Evolutionary conservation across 257 asterid species (phyloP).

Genomic region (Solanum chilense): DNA sequence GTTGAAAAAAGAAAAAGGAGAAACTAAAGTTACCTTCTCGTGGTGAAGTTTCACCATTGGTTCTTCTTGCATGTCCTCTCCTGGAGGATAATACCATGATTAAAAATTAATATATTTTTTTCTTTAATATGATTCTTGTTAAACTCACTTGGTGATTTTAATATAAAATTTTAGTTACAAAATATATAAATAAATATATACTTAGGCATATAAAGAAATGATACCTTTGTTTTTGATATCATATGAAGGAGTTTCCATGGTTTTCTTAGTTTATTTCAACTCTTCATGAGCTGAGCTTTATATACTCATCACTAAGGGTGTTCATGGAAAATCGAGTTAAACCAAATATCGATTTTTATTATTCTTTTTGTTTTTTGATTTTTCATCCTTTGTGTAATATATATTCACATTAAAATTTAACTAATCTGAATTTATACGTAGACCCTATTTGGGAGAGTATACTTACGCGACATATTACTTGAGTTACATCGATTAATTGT

Average conservation of each 20-base stretch:
- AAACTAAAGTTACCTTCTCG: not conserved
- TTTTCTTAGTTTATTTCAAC: not conserved
- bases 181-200: not conserved
- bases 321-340: not conserved
- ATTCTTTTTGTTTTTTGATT: not conserved
- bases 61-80: not conserved
- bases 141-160: not conserved
- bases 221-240: not conserved
- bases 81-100: not conserved
- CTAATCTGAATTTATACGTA: too few relatives aligned
- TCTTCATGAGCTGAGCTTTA: not conserved
- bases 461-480: not conserved
- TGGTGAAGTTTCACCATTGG: not conserved
- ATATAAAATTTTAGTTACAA: not conserved
- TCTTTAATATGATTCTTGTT: not conserved
- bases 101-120: not conserved
- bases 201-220: not conserved
- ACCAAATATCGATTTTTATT: not conserved
- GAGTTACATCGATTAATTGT: not conserved
- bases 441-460: not conserved
- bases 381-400: fast-evolving
- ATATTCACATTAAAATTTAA: not conserved
- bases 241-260: not conserved
- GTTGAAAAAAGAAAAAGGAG: not conserved
- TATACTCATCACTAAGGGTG: not conserved